Conservation (phyloP, 352 stramenopile species). For the Paralagenidium karlingii region DNA sequence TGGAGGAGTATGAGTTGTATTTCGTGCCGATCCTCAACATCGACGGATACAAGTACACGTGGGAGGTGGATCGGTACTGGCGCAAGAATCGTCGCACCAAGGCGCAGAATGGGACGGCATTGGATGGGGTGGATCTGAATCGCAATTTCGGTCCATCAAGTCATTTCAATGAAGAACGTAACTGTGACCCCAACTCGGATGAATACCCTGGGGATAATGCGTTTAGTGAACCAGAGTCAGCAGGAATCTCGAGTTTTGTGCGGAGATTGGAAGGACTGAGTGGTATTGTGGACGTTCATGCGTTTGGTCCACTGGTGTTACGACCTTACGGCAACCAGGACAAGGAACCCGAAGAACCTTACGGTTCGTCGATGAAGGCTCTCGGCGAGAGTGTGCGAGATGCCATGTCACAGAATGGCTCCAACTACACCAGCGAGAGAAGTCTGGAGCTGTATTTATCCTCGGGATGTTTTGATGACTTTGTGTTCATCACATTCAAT, state of each 20-base stretch:
- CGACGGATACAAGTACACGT: conserved; percentile 68
- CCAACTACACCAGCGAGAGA: conserved; percentile 41
- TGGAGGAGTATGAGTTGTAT: conserved; percentile 53
- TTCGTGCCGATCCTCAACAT: conserved; percentile 72
- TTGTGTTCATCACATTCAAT: conserved; percentile 40
- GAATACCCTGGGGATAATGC: conserved; percentile 40
- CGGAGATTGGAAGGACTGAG: conserved; percentile 20
- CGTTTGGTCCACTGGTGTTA: conserved; percentile 37
- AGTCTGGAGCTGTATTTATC: conserved; percentile 41
- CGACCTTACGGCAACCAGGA: conserved; percentile 52
- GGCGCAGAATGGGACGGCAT: conserved; percentile 13
- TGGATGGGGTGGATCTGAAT: conserved; percentile 60
- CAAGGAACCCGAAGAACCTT: conserved; percentile 22
- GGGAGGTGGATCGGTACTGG: conserved; percentile 46
- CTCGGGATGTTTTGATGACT: conserved; percentile 61
- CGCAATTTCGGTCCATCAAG: conserved; percentile 51
- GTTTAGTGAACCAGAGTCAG: conserved; percentile 41
- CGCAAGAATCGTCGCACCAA: conserved; percentile 36
- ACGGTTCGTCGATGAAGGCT: conserved; percentile 27
- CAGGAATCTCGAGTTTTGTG: conserved; percentile 38
- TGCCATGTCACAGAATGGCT: conserved; percentile 19
- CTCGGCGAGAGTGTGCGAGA: conserved; percentile 30
- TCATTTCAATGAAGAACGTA: conserved; percentile 36
- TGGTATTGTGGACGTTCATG: conserved; percentile 57
- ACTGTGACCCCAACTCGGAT: conserved; percentile 21